These are phyloP conservation scores for Ustilago cynodontis DNA, from an alignment of 1,284 basidiomycete genomes.

Conservation along the genomic window DNA sequence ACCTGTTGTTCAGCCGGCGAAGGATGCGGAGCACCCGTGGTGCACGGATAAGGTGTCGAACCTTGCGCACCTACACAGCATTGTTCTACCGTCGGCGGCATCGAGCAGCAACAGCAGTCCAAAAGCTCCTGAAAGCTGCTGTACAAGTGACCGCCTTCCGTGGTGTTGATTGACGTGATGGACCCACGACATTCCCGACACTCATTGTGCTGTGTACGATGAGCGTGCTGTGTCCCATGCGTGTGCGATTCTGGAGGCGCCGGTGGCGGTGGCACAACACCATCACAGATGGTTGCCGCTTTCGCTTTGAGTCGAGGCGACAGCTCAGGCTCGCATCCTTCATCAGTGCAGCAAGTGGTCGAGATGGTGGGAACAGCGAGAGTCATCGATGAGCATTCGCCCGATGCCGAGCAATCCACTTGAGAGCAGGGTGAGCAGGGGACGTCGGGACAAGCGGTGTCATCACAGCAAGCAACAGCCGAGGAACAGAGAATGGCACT, in stretches of 20 bases:
- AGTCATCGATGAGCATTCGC: conserved; percentile 27
- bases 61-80: conserved; percentile 25
- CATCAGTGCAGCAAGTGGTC: conserved; percentile 35
- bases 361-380: conserved; percentile 20
- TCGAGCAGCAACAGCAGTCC: conserved; percentile 52
- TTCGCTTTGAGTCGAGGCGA: conserved; percentile 6
- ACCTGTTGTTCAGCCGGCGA: conserved; percentile 4
- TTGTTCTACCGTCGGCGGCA: conserved; percentile 42
- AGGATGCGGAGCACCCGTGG: conserved; percentile 6
- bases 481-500: conserved; percentile 13
- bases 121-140: conserved; percentile 54
- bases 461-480: conserved; percentile 33
- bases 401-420: conserved; percentile 15
- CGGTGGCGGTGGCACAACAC: conserved; percentile 3
- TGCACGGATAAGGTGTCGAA: conserved; percentile 18
- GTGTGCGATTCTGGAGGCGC: background rate
- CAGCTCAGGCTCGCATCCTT: conserved; percentile 23
- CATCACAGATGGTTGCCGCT: conserved; percentile 9
- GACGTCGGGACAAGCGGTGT: conserved; percentile 20
- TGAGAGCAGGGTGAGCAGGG: conserved; percentile 27
- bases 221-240: background rate
- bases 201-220: conserved; percentile 17
- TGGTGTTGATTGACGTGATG: conserved; percentile 9
- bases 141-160: conserved; percentile 32
- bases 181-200: conserved; percentile 42